Conservation (phyloP, 176 grass and related monocot genomes). For the Secale cereale region DNA sequence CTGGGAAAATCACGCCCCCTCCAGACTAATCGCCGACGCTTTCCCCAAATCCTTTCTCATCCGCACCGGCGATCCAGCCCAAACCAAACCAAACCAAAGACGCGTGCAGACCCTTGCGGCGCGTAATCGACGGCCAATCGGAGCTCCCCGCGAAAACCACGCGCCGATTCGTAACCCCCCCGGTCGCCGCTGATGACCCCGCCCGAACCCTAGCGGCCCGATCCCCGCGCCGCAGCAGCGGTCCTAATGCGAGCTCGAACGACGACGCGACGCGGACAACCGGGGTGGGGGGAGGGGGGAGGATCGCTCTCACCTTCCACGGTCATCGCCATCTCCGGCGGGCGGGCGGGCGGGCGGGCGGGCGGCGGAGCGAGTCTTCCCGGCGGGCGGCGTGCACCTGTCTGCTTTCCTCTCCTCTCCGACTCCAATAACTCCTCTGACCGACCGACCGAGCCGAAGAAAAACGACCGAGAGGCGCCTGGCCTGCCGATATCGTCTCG, state of each 20-base stretch:
- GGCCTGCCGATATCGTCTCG: not conserved
- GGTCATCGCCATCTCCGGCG: slow-evolving; percentile 65
- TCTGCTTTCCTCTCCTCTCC: not conserved
- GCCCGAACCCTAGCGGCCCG: slow-evolving; percentile 38
- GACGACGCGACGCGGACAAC: too few relatives aligned
- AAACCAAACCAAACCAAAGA: not conserved
- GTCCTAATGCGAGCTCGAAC: not conserved
- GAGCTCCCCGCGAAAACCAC: not conserved
- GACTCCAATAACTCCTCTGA: not conserved
- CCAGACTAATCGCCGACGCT: not conserved
- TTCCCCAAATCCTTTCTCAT: not conserved
- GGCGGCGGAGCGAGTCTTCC: not conserved
- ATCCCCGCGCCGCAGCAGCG: not conserved
- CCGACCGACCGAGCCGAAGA: not conserved
- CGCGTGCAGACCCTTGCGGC: too few relatives aligned
- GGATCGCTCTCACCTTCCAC: slow-evolving; percentile 46
- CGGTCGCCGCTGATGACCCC: too few relatives aligned
- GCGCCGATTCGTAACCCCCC: not conserved
- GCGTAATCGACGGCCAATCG: too few relatives aligned
- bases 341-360: too few relatives aligned
- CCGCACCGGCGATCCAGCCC: not conserved
- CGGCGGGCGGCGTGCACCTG: not conserved
- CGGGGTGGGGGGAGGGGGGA: not conserved
- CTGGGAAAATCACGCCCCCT: not conserved
- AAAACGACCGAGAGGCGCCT: not conserved